Percentiles rank a stretch among this genome's conserved stretches.
Evolutionary conservation across 2,329 filamentous ascomycete species (phyloP).

Genomic region (Didymella pomorum): DNA sequence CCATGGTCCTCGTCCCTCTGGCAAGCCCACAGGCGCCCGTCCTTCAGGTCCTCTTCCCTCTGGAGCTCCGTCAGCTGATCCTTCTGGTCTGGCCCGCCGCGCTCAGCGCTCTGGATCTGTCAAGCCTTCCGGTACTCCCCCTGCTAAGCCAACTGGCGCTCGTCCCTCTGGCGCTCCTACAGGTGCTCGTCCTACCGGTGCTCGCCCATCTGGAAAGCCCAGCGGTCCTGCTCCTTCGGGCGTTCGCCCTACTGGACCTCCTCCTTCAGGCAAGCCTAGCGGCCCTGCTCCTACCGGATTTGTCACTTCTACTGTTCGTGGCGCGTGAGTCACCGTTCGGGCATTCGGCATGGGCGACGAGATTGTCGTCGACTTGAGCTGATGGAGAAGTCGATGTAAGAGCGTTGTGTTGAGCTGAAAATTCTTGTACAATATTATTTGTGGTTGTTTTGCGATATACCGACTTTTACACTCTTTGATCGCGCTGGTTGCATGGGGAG

Average conservation of each 20-base stretch:
- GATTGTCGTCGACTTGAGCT: slow-evolving; percentile 6
- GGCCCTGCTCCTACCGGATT: slow-evolving; percentile 9
- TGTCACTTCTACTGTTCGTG: slow-evolving; percentile 13
- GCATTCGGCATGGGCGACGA: not conserved
- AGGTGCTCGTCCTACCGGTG: slow-evolving; percentile 1
- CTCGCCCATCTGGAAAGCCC: not conserved
- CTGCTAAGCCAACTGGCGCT: not conserved
- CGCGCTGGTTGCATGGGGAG: slow-evolving; percentile 9
- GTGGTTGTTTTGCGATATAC: not conserved
- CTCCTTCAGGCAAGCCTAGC: slow-evolving; percentile 6
- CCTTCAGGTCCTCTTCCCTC: slow-evolving; percentile 2
- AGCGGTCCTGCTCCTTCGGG: slow-evolving; percentile 1
- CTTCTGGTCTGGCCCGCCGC: too few species aligned
- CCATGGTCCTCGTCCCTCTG: not conserved
- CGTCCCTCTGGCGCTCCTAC: not conserved
- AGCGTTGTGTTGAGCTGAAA: slow-evolving; percentile 1
- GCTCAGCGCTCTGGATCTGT: too few species aligned
- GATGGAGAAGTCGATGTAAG: not conserved
- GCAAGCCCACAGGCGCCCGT: slow-evolving; percentile 3
- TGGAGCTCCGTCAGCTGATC: not conserved
- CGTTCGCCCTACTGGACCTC: not conserved
- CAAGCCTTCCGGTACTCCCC: not conserved
- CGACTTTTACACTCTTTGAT: slow-evolving; percentile 17
- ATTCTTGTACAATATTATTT: slow-evolving; percentile 11
- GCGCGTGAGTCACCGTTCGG: slow-evolving; percentile 6